Evolutionary conservation across 495 filamentous ascomycete species (phyloP).

Genomic region (Aspergillus panamensis): DNA sequence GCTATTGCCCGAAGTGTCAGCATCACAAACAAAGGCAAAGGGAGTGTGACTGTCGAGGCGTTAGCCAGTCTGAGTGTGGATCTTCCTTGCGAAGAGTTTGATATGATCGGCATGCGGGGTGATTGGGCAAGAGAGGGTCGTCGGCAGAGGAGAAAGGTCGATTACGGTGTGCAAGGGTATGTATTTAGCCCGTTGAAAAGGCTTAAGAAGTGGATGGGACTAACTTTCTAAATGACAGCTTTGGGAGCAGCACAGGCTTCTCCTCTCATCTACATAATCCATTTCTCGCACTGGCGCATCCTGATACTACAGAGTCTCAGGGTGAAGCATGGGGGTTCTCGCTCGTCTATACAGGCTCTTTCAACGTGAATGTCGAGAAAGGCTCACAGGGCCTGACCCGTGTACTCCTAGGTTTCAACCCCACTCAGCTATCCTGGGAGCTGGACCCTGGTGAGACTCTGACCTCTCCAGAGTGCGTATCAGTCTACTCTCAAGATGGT

Average conservation of each 20-base stretch:
- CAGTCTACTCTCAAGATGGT: conserved; percentile 50
- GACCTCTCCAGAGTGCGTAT: conserved; percentile 50
- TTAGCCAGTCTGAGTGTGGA: conserved; percentile 53
- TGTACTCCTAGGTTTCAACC: conserved; percentile 49
- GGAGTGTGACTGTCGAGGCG: conserved; percentile 43
- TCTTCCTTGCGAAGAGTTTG: conserved; percentile 49
- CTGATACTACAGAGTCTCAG: conserved; percentile 48
- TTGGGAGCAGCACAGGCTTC: conserved; percentile 50
- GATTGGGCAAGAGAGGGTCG: conserved; percentile 53
- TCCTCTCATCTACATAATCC: conserved; percentile 55
- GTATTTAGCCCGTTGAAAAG: conserved; percentile 11
- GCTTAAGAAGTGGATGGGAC: not conserved
- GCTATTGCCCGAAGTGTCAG: conserved; percentile 51
- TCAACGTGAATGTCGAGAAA: conserved; percentile 50
- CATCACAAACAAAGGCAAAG: conserved; percentile 48
- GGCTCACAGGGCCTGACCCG: conserved; percentile 53
- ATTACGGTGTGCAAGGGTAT: conserved; percentile 35
- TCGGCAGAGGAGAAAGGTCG: conserved; percentile 32
- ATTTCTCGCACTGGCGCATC: conserved; percentile 48
- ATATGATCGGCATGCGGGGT: conserved; percentile 50
- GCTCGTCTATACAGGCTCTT: conserved; percentile 52
- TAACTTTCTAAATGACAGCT: conserved; percentile 24
- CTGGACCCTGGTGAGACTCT: conserved; percentile 46
- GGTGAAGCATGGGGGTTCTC: conserved; percentile 55
- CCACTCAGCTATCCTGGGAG: conserved; percentile 47